Conservation (phyloP, 2,329 filamentous ascomycete genomes). For the Chrysoporthe deuterocubensis region DNA sequence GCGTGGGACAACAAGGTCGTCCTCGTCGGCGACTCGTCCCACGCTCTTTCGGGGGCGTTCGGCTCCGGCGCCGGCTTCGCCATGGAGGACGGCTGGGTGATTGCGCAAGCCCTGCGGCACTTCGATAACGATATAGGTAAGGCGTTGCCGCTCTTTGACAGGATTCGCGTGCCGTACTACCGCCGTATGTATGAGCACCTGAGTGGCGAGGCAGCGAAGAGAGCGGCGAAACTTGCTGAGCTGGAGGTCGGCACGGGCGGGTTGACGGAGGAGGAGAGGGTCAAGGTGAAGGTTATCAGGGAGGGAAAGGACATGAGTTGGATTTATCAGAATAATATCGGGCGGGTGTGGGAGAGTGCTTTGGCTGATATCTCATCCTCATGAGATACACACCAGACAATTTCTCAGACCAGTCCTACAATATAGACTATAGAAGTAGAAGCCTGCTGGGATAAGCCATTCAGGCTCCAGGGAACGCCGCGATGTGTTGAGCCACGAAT, state of each 20-base stretch:
- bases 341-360: constrained; percentile 24
- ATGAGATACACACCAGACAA: neutral
- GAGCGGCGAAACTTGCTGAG: constrained; percentile 23
- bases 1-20: constrained; percentile 45
- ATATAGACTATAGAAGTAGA: neutral
- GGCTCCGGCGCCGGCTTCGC: constrained; percentile 46
- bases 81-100: constrained; percentile 39
- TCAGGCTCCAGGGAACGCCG: no score
- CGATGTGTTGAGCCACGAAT: no score
- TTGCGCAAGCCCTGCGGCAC: constrained; percentile 35
- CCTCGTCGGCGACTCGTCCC: constrained; percentile 59
- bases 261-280: constrained; percentile 26
- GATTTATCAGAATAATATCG: constrained; percentile 31
- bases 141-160: constrained; percentile 36
- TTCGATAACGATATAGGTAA: constrained; percentile 33
- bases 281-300: constrained; percentile 29
- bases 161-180: constrained; percentile 38
- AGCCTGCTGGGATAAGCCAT: no score
- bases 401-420: neutral
- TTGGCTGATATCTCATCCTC: constrained; percentile 7
- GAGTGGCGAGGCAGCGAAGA: constrained; percentile 12
- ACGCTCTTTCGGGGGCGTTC: constrained; percentile 54
- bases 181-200: constrained; percentile 35
- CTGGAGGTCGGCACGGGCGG: constrained; percentile 22
- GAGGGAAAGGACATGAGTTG: constrained; percentile 29